Evolutionary conservation across 345 rosid genomes (phyloP), one percentile per base, ranked within the genome.

Genomic region (Crucihimalaya himalaica): DNA sequence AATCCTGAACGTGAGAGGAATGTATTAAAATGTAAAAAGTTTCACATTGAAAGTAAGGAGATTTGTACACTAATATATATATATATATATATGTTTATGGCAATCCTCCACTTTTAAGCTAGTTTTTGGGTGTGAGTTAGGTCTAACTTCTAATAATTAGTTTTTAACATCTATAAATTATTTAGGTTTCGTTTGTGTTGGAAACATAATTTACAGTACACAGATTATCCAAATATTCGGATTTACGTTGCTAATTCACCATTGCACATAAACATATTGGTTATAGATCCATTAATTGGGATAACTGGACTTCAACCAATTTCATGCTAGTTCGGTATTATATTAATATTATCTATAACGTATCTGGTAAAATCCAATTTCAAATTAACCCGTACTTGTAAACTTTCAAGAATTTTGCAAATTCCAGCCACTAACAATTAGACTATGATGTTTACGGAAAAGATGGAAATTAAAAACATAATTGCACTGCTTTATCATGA

Each of bases 381-480:
- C 31, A 21, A 21, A 21, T 37, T 15, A 6, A 20, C 29, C 29
- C 3, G 5, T 37, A 37, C 52, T 29, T 55, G 5, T 8, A 29
- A 15, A 28, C 6, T 19, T 20, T 6, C 18, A 7, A 54, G 12
- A 35, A 19, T 35, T 11, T 35, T 35, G 20, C 29, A 54, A 54
- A 51, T 11, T 60, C 47, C 67, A 0, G 53, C 40, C 46, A 51
- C 61, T 39, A 53, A 12, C 40, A 27, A 15, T 28, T 37, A 42
- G 25, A 59, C 18, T 31, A 31, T 28, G 9, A 70, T 58, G 43
- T 15, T 52, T 43, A 43, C 13, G 27, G 56, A 60, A 37, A 63
- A 31, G 2, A 45, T 54, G 39, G 64, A 45, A 54, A 73, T 42
- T 64, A 63, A 64, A 46, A 40, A 23, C 70, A 72, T 63, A 42